Evolutionary conservation across 2,329 filamentous ascomycete species (phyloP).

Genomic region (Chaetoscypha palmicola): DNA sequence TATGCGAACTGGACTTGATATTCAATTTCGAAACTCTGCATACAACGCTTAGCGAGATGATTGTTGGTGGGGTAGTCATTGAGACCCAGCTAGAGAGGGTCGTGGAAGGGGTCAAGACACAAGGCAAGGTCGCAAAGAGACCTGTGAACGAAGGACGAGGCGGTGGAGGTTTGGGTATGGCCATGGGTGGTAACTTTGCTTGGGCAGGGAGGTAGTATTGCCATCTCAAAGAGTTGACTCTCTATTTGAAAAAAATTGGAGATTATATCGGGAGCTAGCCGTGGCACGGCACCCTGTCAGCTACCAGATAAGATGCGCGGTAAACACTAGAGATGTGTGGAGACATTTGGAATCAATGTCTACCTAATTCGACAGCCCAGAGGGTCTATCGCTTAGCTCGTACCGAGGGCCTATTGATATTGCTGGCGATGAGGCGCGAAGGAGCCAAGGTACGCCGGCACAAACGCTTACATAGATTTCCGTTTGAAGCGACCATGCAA

Average conservation of each 20-base stretch:
- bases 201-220: slow-evolving; percentile 18
- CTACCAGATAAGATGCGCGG: too few relatives aligned
- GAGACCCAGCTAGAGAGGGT: slow-evolving; percentile 88
- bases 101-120: slow-evolving; percentile 71
- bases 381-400: too few relatives aligned
- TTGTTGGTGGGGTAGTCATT: slow-evolving; percentile 88
- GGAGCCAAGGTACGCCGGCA: too few relatives aligned
- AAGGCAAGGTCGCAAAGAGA: slow-evolving; percentile 71
- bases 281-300: too few relatives aligned
- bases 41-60: slow-evolving; percentile 85
- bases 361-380: too few relatives aligned
- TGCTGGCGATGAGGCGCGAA: too few relatives aligned
- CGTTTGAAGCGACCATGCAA: too few relatives aligned
- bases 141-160: slow-evolving; percentile 65
- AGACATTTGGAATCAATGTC: too few relatives aligned
- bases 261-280: too few relatives aligned
- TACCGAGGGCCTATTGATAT: too few relatives aligned
- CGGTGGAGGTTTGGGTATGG: slow-evolving; percentile 42
- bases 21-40: slow-evolving; percentile 99
- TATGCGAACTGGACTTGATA: slow-evolving; percentile 93
- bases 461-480: too few relatives aligned
- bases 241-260: background rate
- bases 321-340: too few relatives aligned
- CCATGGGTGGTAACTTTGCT: slow-evolving; percentile 29
- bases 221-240: background rate